These are phyloP conservation scores for Beta lomatogona DNA, from an alignment of 179 eudicot species.

Conservation along the genomic window DNA sequence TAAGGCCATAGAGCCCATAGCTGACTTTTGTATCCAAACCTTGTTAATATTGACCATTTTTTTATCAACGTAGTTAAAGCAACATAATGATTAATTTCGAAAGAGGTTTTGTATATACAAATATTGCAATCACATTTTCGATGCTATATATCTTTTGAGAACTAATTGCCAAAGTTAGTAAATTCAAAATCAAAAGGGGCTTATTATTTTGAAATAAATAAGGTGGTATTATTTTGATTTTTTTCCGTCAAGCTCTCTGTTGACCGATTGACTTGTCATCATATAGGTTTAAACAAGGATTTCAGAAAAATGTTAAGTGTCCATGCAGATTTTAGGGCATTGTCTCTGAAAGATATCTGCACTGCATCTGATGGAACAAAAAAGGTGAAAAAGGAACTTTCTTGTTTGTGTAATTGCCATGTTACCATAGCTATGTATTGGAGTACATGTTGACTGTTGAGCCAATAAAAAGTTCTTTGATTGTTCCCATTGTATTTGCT, in stretches of 20 bases:
- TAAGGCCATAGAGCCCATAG: no score
- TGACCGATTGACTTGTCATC: background rate
- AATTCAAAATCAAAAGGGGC: background rate
- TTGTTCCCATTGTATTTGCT: slow-evolving; percentile 10
- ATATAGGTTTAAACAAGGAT: slow-evolving; percentile 75
- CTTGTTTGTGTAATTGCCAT: background rate
- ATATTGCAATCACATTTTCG: background rate
- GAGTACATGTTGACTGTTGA: background rate
- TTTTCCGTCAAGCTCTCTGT: background rate
- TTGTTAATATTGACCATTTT: background rate
- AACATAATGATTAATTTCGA: background rate
- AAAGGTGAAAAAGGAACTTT: slow-evolving; percentile 58
- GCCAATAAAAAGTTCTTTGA: background rate
- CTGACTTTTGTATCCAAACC: background rate
- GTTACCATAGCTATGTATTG: background rate
- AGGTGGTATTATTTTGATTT: background rate
- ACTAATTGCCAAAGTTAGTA: background rate
- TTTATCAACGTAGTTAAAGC: background rate
- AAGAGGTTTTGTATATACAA: background rate
- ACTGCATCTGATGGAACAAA: slow-evolving; percentile 94
- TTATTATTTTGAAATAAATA: background rate
- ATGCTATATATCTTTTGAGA: background rate
- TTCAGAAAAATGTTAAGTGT: slow-evolving; percentile 62
- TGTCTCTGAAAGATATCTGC: slow-evolving; percentile 64
- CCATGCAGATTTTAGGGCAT: slow-evolving; percentile 69